These are phyloP conservation scores for Herpotrichia juniperi DNA, from an alignment of 2,329 filamentous ascomycete species.

Conservation along the genomic window DNA sequence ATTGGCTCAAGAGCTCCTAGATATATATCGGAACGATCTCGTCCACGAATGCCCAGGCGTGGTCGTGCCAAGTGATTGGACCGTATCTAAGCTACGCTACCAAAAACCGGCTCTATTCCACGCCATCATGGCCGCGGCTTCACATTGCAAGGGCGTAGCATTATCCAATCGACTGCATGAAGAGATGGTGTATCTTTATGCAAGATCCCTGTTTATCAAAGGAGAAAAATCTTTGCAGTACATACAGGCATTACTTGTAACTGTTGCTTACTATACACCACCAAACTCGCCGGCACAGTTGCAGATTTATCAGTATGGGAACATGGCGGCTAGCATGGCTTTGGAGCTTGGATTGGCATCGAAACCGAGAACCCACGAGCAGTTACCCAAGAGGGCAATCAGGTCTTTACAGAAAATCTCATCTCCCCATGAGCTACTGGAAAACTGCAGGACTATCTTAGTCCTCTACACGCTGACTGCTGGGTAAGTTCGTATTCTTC, in stretches of 20 bases:
- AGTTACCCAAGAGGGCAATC: slow-evolving; percentile 42
- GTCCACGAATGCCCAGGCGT: slow-evolving; percentile 37
- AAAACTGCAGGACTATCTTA: slow-evolving; percentile 42
- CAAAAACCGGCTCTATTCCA: slow-evolving; percentile 43
- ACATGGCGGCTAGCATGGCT: slow-evolving; percentile 44
- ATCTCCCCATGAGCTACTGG: slow-evolving; percentile 40
- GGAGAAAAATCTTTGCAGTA: slow-evolving; percentile 45
- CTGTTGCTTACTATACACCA: slow-evolving; percentile 41
- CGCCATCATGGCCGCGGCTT: slow-evolving; percentile 44
- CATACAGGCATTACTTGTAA: slow-evolving; percentile 42
- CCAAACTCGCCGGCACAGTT: slow-evolving; percentile 37
- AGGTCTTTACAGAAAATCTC: slow-evolving; percentile 40
- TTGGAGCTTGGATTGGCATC: slow-evolving; percentile 43
- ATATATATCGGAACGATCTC: slow-evolving; percentile 38
- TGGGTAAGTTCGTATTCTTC: slow-evolving; percentile 17
- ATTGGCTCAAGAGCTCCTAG: slow-evolving; percentile 33
- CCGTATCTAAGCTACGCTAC: slow-evolving; percentile 32
- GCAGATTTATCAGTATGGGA: slow-evolving; percentile 43
- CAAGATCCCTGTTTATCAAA: slow-evolving; percentile 40
- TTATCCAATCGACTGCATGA: slow-evolving; percentile 41
- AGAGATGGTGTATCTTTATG: slow-evolving; percentile 40
- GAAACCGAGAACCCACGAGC: slow-evolving; percentile 45
- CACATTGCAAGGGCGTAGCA: slow-evolving; percentile 36
- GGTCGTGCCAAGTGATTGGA: slow-evolving; percentile 36
- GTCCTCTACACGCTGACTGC: slow-evolving; percentile 39